phyloP scores from a whole-genome alignment of 2,329 filamentous ascomycete genomes.

The Ambrosiella xylebori region DNA sequence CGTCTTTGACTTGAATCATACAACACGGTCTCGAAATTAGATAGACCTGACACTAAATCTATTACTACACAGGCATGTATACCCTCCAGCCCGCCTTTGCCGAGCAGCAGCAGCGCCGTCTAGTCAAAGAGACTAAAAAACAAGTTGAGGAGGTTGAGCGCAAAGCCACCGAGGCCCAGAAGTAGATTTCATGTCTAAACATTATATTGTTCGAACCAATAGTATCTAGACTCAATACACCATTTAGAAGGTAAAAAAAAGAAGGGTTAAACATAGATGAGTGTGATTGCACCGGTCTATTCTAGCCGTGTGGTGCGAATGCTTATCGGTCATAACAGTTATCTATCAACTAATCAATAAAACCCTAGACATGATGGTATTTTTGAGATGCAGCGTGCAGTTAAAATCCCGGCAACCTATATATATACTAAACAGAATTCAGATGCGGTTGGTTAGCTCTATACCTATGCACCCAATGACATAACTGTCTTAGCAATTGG shows the following conservation, averaged over 20 bases:
- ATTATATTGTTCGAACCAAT: not conserved
- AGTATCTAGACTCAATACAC: not conserved
- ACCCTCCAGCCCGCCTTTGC: slow-evolving; percentile 11
- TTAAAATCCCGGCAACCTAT: not conserved
- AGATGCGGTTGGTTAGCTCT: no score
- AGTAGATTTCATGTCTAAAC: not conserved
- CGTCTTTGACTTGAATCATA: not conserved
- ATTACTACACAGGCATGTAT: slow-evolving; percentile 4
- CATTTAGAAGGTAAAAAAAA: not conserved
- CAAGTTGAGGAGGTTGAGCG: slow-evolving; percentile 11
- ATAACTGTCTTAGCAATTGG: not conserved
- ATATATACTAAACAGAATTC: no score
- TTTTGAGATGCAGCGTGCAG: not conserved
- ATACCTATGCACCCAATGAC: not conserved
- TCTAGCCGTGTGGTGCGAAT: not conserved
- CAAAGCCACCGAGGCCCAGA: not conserved
- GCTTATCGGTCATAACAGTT: not conserved
- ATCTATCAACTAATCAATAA: not conserved
- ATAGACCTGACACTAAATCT: no score
- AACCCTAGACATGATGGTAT: not conserved
- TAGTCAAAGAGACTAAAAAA: slow-evolving; percentile 2
- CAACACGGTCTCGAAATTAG: not conserved
- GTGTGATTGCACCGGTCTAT: not conserved
- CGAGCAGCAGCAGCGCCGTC: slow-evolving; percentile 7
- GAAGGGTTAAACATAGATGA: not conserved